Percentiles rank a stretch among this genome's conserved stretches.
These are phyloP conservation scores for Aspergillus niger DNA, from an alignment of 2,329 filamentous ascomycete genomes.

Conservation along the genomic window DNA sequence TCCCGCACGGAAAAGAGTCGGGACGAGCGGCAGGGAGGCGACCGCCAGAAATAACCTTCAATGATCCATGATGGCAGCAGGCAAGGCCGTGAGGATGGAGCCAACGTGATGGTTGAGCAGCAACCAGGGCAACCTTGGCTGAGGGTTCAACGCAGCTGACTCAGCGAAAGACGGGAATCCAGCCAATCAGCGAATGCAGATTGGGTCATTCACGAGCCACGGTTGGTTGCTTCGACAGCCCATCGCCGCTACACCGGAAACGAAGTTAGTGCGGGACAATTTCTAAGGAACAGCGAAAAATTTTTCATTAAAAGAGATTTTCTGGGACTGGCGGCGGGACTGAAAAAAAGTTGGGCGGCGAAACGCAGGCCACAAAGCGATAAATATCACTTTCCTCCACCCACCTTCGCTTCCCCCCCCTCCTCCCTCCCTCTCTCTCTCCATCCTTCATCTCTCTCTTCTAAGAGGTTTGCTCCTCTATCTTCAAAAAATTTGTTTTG, in stretches of 20 bases:
- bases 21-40: background rate
- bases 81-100: background rate
- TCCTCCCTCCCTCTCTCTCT: constrained; percentile 14
- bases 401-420: constrained; percentile 25
- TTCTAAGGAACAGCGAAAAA: constrained; percentile 20
- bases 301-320: constrained; percentile 19
- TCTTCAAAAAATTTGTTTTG: constrained; percentile 32
- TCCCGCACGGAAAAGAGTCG: background rate
- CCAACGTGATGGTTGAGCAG: background rate
- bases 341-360: constrained; percentile 30
- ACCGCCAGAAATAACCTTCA: background rate
- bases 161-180: background rate
- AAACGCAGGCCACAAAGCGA: constrained; percentile 38
- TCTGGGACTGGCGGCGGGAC: constrained; percentile 18
- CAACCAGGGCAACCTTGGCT: background rate
- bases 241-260: constrained; percentile 19
- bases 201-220: constrained; percentile 24
- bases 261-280: constrained; percentile 28
- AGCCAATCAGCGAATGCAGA: constrained; percentile 14
- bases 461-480: constrained; percentile 38
- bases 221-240: constrained; percentile 23
- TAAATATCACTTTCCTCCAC: constrained; percentile 38
- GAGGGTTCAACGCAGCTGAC: background rate
- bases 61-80: background rate
- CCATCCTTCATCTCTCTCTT: constrained; percentile 25